These are phyloP conservation scores for Mrakia blollopis DNA, from an alignment of 768 basidiomycete genomes.

Conservation along the genomic window DNA sequence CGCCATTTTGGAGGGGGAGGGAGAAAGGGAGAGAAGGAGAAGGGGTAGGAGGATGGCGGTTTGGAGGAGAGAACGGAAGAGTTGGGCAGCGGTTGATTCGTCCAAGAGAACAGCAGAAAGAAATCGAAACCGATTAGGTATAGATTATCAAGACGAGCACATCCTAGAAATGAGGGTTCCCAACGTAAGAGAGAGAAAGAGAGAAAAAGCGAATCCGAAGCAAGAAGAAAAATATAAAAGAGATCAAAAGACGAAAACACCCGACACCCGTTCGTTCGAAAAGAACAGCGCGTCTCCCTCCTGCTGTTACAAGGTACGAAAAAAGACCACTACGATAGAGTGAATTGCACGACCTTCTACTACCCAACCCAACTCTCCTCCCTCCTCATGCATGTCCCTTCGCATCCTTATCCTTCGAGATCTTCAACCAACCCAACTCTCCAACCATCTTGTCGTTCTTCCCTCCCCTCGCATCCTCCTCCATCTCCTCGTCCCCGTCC, in stretches of 20 bases:
- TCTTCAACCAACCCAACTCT: constrained; percentile 31
- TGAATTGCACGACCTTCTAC: background rate
- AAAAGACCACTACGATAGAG: background rate
- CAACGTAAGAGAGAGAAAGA: background rate
- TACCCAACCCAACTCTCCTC: background rate
- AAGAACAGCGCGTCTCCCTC: too few relatives aligned
- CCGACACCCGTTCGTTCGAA: too few relatives aligned
- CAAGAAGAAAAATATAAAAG: background rate
- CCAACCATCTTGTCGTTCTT: constrained; percentile 28
- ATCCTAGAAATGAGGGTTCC: background rate
- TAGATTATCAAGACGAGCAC: background rate
- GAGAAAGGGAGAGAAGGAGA: background rate
- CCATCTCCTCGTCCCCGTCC: background rate
- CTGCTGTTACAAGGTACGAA: background rate
- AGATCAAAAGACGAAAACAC: background rate
- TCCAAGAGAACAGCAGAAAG: background rate
- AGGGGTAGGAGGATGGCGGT: background rate
- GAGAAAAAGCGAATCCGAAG: constrained; percentile 8
- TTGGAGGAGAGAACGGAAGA: background rate
- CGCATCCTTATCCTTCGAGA: constrained; percentile 31
- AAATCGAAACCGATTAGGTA: background rate
- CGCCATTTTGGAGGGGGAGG: constrained; percentile 16
- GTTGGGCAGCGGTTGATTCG: background rate
- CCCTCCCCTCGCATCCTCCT: background rate
- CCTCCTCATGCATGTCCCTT: constrained; percentile 28